Conservation (phyloP, 2,329 filamentous ascomycete species). For the Botrytis porri region DNA sequence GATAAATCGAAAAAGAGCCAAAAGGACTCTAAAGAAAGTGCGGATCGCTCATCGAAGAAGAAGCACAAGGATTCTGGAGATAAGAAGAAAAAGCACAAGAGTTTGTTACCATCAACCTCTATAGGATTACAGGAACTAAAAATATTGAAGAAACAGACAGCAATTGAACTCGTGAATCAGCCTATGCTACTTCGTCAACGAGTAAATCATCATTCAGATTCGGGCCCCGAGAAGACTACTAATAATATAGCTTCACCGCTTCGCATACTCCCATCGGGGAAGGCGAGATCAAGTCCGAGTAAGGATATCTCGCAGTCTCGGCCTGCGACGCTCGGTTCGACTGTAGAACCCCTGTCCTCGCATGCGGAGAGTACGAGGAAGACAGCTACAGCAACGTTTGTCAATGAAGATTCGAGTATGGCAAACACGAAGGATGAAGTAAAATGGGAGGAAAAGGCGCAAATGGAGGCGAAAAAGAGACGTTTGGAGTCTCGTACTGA, state of each 20-base stretch:
- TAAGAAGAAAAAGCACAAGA: constrained; percentile 29
- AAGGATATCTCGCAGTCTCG: not conserved
- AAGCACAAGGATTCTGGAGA: constrained; percentile 29
- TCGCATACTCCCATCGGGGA: not conserved
- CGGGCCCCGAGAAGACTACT: not conserved
- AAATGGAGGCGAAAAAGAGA: constrained; percentile 9
- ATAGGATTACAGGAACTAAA: constrained; percentile 6
- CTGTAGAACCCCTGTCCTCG: not conserved
- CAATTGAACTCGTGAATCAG: not conserved
- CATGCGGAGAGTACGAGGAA: not conserved
- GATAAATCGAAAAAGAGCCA: constrained; percentile 17
- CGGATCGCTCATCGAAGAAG: constrained; percentile 26
- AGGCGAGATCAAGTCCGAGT: not conserved
- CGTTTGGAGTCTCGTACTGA: constrained; percentile 3
- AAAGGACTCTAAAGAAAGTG: constrained; percentile 19
- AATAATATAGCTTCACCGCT: not conserved
- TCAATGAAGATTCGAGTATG: not conserved
- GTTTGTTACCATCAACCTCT: constrained; percentile 20
- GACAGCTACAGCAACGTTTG: not conserved
- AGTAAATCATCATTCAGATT: not conserved
- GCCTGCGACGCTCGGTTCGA: not conserved
- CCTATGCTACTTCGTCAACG: not conserved
- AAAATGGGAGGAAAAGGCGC: constrained; percentile 2
- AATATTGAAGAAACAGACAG: not conserved
- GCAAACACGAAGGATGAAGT: not conserved